Evolutionary conservation across 2,329 filamentous ascomycete genomes (phyloP), one percentile per base, ranked within the genome.

Genomic region (Epichloe typhina): DNA sequence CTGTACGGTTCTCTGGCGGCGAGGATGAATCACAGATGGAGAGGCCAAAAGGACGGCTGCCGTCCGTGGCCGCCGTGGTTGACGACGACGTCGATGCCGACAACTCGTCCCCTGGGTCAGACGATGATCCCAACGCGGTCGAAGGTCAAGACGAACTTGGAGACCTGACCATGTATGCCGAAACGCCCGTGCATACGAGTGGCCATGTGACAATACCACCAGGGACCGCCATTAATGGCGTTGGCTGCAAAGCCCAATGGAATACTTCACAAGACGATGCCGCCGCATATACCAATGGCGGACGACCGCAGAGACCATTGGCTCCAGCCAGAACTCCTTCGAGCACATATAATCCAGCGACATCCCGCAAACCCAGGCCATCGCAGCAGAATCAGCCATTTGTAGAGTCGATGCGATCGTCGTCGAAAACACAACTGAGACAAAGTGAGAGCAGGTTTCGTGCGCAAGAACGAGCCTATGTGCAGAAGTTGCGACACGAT

Each of bases 381-480:
- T 73, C 76, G 2, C 66, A 66, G 55, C 51, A 51, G 43, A 47
- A 44, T 5, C 45, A 52, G 40, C 66, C 72, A 37, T 71, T 69
- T 53, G 65, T 69, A 53, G 69, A 68, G 43, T 65, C 70, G 49
- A 67, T 72, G 57, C 67, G 76, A 56, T 67, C 82, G 60, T 63
- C 74, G 58, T 68, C 79, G 63, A 69, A 80, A 69, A 69, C 78
- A 40, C 69, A 75, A 46, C 69, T 66, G 52, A 63, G 69, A 55
- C 71, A 67, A 60, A 73, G 63, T 55, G 72, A 74, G 47, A 69
- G 64, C 51, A 59, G 65, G 41, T 69, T 69, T 38, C 69, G 72
- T n/a, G 79, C 73, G 52, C 76, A 97, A 68, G 91, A 97, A 67
- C 88, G 90, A 64, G 91, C 91, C 52, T 98, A 98, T 64, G 84